Conservation (phyloP, 1,139 yeast genomes). For the Nadsonia starkeyi-henricii region DNA sequence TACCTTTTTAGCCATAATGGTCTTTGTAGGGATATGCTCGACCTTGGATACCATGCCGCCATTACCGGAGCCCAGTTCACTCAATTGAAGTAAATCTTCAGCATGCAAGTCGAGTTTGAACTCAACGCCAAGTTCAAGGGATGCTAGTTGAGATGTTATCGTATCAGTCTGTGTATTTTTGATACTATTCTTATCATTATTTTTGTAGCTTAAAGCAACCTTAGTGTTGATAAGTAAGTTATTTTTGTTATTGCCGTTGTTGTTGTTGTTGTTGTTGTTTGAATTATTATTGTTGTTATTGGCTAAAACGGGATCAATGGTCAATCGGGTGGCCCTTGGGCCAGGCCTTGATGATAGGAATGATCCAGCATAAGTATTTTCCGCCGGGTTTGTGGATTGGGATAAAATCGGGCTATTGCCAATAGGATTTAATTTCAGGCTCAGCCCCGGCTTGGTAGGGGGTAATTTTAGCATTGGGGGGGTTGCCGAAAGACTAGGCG, state of each 20-base stretch:
- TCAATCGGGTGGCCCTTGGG: slow-evolving; percentile 13
- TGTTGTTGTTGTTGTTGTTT: slow-evolving; percentile 20
- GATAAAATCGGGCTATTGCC: neutral
- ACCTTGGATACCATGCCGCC: slow-evolving; percentile 89
- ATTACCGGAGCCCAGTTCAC: slow-evolving; percentile 81
- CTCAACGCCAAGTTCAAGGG: slow-evolving; percentile 34
- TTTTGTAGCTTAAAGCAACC: slow-evolving; percentile 1
- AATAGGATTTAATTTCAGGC: neutral
- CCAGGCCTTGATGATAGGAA: slow-evolving; percentile 14
- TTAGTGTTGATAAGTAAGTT: slow-evolving; percentile 10
- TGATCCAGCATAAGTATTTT: slow-evolving; percentile 13
- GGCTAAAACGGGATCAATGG: slow-evolving; percentile 18
- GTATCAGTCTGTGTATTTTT: slow-evolving; percentile 9
- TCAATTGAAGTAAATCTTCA: slow-evolving; percentile 59
- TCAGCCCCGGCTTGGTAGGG: neutral
- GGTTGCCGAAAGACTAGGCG: slow-evolving; percentile 7
- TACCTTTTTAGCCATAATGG: slow-evolving; percentile 79
- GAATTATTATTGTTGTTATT: slow-evolving; percentile 20
- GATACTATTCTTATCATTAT: neutral
- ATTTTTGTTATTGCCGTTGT: slow-evolving; percentile 23
- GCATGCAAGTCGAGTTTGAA: slow-evolving; percentile 40
- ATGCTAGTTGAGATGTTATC: slow-evolving; percentile 19
- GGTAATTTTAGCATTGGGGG: slow-evolving; percentile 1
- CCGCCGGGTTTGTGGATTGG: slow-evolving; percentile 16
- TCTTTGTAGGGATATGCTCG: slow-evolving; percentile 75